These are phyloP conservation scores for Anthostomella pinea DNA, from an alignment of 2,329 filamentous ascomycete species.

Conservation along the genomic window DNA sequence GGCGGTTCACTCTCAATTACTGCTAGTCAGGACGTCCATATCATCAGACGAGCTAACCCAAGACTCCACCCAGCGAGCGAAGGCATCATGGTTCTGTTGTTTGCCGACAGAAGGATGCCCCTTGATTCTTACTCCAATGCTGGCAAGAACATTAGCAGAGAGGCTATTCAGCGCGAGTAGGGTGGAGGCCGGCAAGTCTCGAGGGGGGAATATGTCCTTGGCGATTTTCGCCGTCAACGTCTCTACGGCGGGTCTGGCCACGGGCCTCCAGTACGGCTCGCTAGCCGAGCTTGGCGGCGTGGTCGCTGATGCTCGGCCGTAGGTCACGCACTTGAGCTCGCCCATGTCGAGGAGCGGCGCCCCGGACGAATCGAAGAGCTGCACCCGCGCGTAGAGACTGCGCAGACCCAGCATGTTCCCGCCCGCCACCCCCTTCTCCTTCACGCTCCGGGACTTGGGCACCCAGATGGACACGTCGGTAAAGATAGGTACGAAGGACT, in stretches of 20 bases:
- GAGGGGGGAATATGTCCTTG: conserved; percentile 6
- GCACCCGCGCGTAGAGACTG: conserved; percentile 6
- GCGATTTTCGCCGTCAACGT: conserved; percentile 3
- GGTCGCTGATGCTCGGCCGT: conserved; percentile 1
- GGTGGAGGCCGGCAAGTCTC: conserved; percentile 4
- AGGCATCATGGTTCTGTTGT: conserved; percentile 4
- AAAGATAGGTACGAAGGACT: conserved; percentile 8
- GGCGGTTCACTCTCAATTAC: background rate
- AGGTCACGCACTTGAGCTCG: conserved; percentile 11
- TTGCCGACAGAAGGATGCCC: background rate
- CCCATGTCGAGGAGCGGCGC: conserved; percentile 9
- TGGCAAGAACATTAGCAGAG: conserved; percentile 4
- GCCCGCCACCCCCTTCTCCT: conserved; percentile 6
- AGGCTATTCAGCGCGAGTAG: conserved; percentile 1
- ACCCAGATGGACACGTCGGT: conserved; percentile 6
- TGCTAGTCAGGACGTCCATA: background rate
- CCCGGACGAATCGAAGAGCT: conserved; percentile 4
- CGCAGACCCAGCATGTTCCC: conserved; percentile 6
- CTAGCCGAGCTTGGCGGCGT: background rate
- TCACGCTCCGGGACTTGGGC: background rate
- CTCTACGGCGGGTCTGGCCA: conserved; percentile 4
- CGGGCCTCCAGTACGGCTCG: conserved; percentile 9
- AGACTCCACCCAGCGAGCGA: conserved; percentile 5
- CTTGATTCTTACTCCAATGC: background rate
- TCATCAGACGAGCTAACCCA: background rate